phyloP scores from a whole-genome alignment of 805 yeast species.

The Starmerella bombi region DNA sequence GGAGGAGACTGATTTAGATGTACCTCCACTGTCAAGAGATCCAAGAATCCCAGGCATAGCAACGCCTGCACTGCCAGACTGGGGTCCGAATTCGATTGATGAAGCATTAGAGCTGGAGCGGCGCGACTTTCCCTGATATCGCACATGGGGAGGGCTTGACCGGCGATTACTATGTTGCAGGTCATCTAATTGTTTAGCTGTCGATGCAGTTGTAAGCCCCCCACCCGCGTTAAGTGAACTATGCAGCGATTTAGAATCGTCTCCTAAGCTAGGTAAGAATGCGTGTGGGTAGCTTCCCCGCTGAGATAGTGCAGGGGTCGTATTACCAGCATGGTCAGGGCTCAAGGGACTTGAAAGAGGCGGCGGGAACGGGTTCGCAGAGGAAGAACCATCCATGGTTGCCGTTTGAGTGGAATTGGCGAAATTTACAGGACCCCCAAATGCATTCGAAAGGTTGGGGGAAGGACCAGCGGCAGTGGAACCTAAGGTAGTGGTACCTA shows the following conservation, averaged over 20 bases:
- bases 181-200: background rate
- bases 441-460: background rate
- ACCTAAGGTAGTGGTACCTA: background rate
- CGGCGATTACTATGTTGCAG: background rate
- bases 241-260: background rate
- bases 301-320: background rate
- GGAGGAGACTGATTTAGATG: background rate
- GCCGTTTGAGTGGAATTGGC: too few relatives aligned
- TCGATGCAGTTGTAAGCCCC: background rate
- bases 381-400: background rate
- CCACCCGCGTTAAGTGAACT: background rate
- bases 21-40: background rate
- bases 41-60: background rate
- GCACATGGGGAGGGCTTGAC: background rate
- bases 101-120: slow-evolving; percentile 14
- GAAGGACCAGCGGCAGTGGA: background rate
- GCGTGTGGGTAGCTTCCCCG: slow-evolving; percentile 4
- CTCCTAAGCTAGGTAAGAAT: slow-evolving; percentile 2
- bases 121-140: background rate
- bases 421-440: background rate
- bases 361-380: slow-evolving; percentile 14
- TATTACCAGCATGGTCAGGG: slow-evolving; percentile 3
- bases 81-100: slow-evolving; percentile 1
- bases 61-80: slow-evolving; percentile 4
- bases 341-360: slow-evolving; percentile 19